phyloP scores from a whole-genome alignment of 441 rosid genomes.

The Populus hybrid region DNA sequence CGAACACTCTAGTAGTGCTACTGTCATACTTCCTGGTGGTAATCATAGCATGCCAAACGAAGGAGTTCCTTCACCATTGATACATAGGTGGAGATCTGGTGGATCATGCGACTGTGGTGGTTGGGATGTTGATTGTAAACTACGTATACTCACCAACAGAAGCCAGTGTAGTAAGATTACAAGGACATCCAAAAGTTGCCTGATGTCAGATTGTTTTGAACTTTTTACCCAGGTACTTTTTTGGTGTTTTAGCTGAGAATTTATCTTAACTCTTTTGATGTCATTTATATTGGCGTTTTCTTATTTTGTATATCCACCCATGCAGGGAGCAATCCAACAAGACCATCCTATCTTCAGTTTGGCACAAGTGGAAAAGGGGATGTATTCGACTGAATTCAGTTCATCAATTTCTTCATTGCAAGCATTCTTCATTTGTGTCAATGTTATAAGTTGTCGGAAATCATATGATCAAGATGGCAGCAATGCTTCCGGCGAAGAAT shows the following conservation, averaged over 20 bases:
- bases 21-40: slow-evolving; percentile 70
- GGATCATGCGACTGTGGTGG: slow-evolving; percentile 96
- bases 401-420: slow-evolving; percentile 54
- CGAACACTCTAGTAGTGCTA: slow-evolving; percentile 22
- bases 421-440: slow-evolving; percentile 67
- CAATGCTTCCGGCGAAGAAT: slow-evolving; percentile 23
- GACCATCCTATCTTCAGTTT: slow-evolving; percentile 48
- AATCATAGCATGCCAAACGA: slow-evolving; percentile 60
- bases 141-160: slow-evolving; percentile 42
- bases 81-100: slow-evolving; percentile 65
- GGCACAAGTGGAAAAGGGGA: slow-evolving; percentile 46
- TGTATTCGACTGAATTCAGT: slow-evolving; percentile 58
- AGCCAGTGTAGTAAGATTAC: slow-evolving; percentile 22
- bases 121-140: slow-evolving; percentile 91
- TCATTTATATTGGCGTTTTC: neutral
- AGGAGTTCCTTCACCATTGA: slow-evolving; percentile 58
- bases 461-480: slow-evolving; percentile 24
- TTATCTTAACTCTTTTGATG: neutral
- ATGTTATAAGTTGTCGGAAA: slow-evolving; percentile 40
- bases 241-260: neutral
- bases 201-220: slow-evolving; percentile 36
- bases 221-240: slow-evolving; percentile 51
- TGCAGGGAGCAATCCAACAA: slow-evolving; percentile 48
- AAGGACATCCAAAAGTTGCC: slow-evolving; percentile 16
- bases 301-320: neutral